phyloP scores from a whole-genome alignment of 2,329 filamentous ascomycete genomes.

The Xylariaceae sp. region DNA sequence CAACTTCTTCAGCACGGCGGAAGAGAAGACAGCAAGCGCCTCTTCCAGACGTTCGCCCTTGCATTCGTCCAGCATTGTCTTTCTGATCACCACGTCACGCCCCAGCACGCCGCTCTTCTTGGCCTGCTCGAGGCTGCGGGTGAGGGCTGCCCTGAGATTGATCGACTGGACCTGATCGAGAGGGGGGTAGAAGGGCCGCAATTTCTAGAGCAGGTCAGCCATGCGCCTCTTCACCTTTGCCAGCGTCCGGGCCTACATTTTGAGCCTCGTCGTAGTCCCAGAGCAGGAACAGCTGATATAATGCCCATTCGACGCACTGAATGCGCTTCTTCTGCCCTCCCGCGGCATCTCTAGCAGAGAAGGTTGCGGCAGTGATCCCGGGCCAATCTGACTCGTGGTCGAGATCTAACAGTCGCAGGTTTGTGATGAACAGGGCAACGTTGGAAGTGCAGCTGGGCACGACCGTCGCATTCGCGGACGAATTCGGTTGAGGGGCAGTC shows the following conservation, averaged over 20 bases:
- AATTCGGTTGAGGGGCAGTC: conserved; percentile 19
- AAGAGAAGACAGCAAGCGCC: conserved; percentile 75
- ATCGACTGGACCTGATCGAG: conserved; percentile 84
- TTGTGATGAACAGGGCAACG: conserved; percentile 67
- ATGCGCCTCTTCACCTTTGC: background rate
- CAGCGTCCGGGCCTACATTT: conserved; percentile 52
- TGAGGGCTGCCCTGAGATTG: conserved; percentile 78
- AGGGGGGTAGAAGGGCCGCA: conserved; percentile 85
- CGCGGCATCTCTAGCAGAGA: conserved; percentile 57
- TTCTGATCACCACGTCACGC: conserved; percentile 71
- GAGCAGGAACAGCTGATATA: conserved; percentile 78
- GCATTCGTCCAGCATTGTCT: conserved; percentile 96
- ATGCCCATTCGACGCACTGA: conserved; percentile 76
- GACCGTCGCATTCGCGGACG: conserved; percentile 12
- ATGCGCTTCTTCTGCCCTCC: conserved; percentile 78
- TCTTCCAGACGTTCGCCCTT: conserved; percentile 87
- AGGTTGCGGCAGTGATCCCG: conserved; percentile 59
- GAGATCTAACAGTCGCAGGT: conserved; percentile 74
- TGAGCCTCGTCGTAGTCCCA: conserved; percentile 74
- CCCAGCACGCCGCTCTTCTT: conserved; percentile 84
- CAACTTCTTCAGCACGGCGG: conserved; percentile 67
- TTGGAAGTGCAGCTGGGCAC: conserved; percentile 38
- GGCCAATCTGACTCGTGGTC: conserved; percentile 76
- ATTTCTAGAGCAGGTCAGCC: conserved; percentile 53
- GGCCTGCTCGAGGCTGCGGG: conserved; percentile 70